Base-by-base conservation (phyloP, 2,329 filamentous ascomycete species). In the Scedosporium aurantiacum region DNA sequence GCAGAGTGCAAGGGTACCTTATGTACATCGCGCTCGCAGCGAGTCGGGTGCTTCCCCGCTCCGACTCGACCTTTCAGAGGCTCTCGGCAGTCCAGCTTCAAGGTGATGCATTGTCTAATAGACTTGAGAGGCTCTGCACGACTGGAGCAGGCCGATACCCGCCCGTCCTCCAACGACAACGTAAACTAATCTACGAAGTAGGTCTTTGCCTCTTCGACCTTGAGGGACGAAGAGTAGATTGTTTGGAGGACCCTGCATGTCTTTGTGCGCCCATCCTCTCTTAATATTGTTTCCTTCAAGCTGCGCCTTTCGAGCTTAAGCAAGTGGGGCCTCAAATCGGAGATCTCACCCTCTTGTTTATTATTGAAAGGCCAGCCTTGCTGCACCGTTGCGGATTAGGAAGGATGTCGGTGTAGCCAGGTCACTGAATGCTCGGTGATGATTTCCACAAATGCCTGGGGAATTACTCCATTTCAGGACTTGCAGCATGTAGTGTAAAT, bases 31-130 rank as follows among this genome's bases (percentile, higher is more conserved):
- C 50, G n/a, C n/a, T n/a, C n/a, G 18, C 23, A 54, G n/a, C 50
- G 50, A 54, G 50, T 54, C 50, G 50, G 50, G 50, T 54, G 50
- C 50, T 54, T 54, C 50, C 50, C 50, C 50, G 50, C 50, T 54
- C 50, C 50, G 8, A 28, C 18, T 54, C 50, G 50, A 54, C 50
- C 50, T 6, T 54, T 12, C 23, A 5, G 4, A 23, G 16, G 50
- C 50, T 27, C 50, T 27, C 50, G 23, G 50, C 50, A 54, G 23
- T 54, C 50, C 21, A 25, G 18, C 43, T n/a, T 23, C 3, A 47
- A 23, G 43, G 43, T 47, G n/a, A 4, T 5, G 5, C n/a, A 47
- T 47, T 18, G 5, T n/a, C 5, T 2, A 41, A 16, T 16, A 47
- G 43, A 23, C n/a, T 18, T 7, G 3, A 10, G 50, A 54, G 50